Evolutionary conservation across 495 filamentous ascomycete genomes (phyloP).

Genomic region (Penicillium arizonense): DNA sequence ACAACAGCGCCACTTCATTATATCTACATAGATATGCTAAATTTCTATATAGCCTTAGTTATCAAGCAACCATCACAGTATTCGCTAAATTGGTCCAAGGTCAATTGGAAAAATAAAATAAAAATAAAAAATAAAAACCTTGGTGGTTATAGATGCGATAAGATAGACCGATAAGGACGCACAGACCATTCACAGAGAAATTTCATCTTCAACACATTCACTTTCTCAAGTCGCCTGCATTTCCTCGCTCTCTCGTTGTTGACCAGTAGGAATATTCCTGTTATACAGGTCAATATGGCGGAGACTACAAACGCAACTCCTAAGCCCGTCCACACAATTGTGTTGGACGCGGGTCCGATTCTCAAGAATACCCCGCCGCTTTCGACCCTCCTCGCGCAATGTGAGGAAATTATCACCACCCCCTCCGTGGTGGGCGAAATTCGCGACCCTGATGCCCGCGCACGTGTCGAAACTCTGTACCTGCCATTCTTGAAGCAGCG

Average conservation of each 20-base stretch:
- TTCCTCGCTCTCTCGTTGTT: background rate
- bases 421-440: slow-evolving; percentile 88
- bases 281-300: slow-evolving; percentile 31
- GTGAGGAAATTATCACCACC: slow-evolving; percentile 78
- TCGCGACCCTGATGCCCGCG: slow-evolving; percentile 75
- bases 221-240: slow-evolving; percentile 7
- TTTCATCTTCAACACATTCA: slow-evolving; percentile 14
- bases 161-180: slow-evolving; percentile 28
- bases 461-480: slow-evolving; percentile 76
- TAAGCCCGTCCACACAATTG: slow-evolving; percentile 79
- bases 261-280: background rate
- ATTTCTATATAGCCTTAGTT: too few relatives aligned
- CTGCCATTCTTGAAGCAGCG: slow-evolving; percentile 80
- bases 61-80: too few relatives aligned
- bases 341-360: slow-evolving; percentile 89
- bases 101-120: background rate
- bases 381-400: slow-evolving; percentile 71
- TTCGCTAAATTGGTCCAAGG: background rate
- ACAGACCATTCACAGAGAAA: slow-evolving; percentile 32
- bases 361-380: slow-evolving; percentile 83
- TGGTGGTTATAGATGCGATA: slow-evolving; percentile 17
- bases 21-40: too few relatives aligned
- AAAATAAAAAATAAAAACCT: too few relatives aligned
- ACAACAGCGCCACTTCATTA: too few relatives aligned
- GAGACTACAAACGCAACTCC: slow-evolving; percentile 28